Evolutionary conservation across 1,139 yeast genomes (phyloP).

Genomic region (Hyphopichia buzzinii): DNA sequence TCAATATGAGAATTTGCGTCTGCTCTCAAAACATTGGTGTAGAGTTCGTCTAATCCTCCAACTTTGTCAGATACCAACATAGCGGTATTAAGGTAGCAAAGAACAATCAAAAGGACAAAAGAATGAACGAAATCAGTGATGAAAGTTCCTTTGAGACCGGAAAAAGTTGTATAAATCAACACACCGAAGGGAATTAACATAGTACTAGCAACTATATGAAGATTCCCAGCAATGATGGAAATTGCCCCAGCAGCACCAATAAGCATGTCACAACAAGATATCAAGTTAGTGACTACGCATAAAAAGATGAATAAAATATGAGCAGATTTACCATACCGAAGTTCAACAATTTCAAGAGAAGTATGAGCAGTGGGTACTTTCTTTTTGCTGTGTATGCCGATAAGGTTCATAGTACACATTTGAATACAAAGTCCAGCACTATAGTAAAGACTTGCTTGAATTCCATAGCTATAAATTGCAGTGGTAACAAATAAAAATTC

Average conservation of each 20-base stretch:
- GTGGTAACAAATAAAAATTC: slow-evolving; percentile 26
- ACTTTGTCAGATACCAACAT: slow-evolving; percentile 22
- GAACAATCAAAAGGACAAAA: slow-evolving; percentile 29
- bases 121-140: slow-evolving; percentile 36
- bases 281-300: slow-evolving; percentile 29
- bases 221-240: slow-evolving; percentile 30
- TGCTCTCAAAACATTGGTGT: slow-evolving; percentile 18
- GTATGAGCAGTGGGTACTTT: slow-evolving; percentile 30
- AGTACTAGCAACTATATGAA: slow-evolving; percentile 31
- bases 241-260: slow-evolving; percentile 38
- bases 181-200: slow-evolving; percentile 40
- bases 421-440: slow-evolving; percentile 30
- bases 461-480: slow-evolving; percentile 28
- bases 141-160: slow-evolving; percentile 42
- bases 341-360: slow-evolving; percentile 27
- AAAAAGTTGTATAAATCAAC: slow-evolving; percentile 34
- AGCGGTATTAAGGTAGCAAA: slow-evolving; percentile 26
- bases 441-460: slow-evolving; percentile 25
- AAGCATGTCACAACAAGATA: slow-evolving; percentile 35
- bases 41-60: slow-evolving; percentile 30
- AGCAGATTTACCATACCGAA: slow-evolving; percentile 27
- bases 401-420: slow-evolving; percentile 25
- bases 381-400: slow-evolving; percentile 31
- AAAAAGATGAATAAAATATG: slow-evolving; percentile 32
- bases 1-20: slow-evolving; percentile 19